Evolutionary conservation across 441 rosid species (phyloP).

Genomic region (Capsella rubella): DNA sequence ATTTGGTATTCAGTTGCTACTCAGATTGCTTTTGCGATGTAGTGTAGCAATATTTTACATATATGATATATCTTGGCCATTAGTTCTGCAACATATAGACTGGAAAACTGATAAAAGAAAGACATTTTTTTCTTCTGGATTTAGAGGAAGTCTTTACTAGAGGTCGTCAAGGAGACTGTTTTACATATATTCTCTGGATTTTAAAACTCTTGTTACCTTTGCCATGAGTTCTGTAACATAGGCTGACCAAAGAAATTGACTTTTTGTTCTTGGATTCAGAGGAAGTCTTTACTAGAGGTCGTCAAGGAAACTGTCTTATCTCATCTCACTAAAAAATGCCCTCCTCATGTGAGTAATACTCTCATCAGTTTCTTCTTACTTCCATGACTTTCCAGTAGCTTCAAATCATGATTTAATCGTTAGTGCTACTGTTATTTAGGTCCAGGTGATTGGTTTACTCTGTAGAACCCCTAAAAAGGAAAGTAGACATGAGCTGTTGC

Average conservation of each 20-base stretch:
- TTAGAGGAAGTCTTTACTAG: too few relatives aligned
- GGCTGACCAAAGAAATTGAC: neutral
- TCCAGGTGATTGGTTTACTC: constrained; percentile 94
- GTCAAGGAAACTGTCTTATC: constrained; percentile 94
- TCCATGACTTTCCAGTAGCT: constrained; percentile 5
- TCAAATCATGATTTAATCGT: neutral
- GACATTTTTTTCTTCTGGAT: too few relatives aligned
- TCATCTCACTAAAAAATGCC: constrained; percentile 82
- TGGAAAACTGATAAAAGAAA: neutral
- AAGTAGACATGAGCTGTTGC: constrained; percentile 87
- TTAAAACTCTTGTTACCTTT: constrained; percentile 1
- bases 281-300: constrained; percentile 79
- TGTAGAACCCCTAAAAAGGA: constrained; percentile 94
- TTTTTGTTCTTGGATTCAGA: constrained; percentile 54
- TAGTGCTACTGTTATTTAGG: constrained; percentile 48
- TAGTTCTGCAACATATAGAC: neutral
- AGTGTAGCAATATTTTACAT: neutral
- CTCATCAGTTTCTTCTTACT: constrained; percentile 13
- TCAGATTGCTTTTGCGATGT: neutral
- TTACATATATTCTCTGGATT: neutral
- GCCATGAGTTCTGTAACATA: neutral
- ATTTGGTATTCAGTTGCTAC: neutral
- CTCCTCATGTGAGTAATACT: constrained; percentile 75
- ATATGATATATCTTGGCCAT: neutral
- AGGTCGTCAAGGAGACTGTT: neutral